Conservation (phyloP, 371 early-diverging fungal genomes). For the Caulochytrium protostelioides region DNA sequence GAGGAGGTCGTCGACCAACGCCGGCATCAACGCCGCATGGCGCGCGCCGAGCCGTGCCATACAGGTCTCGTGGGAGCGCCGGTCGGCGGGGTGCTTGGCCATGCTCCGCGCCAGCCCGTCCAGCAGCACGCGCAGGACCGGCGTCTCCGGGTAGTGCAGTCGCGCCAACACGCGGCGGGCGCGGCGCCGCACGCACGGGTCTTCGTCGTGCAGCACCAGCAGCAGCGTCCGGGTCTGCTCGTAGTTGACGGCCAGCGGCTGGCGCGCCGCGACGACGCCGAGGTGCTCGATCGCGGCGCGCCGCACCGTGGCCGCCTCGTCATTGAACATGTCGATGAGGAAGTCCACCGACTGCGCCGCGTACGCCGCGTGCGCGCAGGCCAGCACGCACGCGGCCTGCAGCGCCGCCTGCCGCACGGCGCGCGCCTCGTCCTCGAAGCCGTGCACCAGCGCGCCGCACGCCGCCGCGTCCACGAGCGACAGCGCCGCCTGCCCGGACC, state of each 20-base stretch:
- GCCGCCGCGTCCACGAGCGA: constrained; percentile 3
- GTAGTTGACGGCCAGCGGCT: constrained; percentile 36
- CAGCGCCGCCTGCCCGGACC: neutral
- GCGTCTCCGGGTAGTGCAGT: constrained; percentile 16
- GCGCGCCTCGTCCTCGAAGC: constrained; percentile 72
- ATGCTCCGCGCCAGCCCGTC: constrained; percentile 33
- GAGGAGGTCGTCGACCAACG: constrained; percentile 18
- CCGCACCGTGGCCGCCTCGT: constrained; percentile 61
- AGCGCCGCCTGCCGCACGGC: constrained; percentile 60
- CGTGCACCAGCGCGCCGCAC: constrained; percentile 77
- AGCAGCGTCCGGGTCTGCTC: constrained; percentile 51
- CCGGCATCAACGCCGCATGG: constrained; percentile 36
- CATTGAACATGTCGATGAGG: constrained; percentile 81
- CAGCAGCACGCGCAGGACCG: constrained; percentile 21
- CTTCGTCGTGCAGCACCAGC: constrained; percentile 53
- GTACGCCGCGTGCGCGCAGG: constrained; percentile 36
- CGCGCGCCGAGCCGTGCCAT: constrained; percentile 34
- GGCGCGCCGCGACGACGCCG: constrained; percentile 35
- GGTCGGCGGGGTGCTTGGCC: constrained; percentile 41
- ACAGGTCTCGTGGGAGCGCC: constrained; percentile 38
- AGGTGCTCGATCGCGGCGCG: constrained; percentile 55
- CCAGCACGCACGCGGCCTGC: constrained; percentile 57
- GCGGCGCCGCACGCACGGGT: constrained; percentile 34
- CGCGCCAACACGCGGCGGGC: constrained; percentile 45
- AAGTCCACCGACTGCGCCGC: constrained; percentile 42